These are phyloP conservation scores for Aureobasidium sp. DNA, from an alignment of 2,329 filamentous ascomycete genomes.

Conservation along the genomic window DNA sequence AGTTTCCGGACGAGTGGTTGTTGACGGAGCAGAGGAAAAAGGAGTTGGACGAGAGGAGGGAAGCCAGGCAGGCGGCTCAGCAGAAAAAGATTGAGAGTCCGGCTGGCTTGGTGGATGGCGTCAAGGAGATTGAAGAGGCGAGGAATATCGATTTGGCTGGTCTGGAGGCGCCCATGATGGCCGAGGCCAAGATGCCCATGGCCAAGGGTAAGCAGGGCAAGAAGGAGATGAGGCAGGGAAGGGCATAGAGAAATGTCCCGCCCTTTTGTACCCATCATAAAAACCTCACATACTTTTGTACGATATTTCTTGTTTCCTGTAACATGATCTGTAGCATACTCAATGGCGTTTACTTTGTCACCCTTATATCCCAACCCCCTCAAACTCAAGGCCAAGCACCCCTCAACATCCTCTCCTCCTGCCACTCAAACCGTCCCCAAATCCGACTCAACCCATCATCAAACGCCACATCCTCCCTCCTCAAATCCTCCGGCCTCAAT, in stretches of 20 bases:
- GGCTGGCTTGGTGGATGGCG: constrained; percentile 16
- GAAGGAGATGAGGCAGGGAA: constrained; percentile 19
- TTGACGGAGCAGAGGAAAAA: constrained; percentile 63
- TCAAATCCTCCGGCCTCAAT: constrained; percentile 23
- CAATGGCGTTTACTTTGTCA: no score
- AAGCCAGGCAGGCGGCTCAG: constrained; percentile 49
- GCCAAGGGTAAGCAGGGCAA: constrained; percentile 27
- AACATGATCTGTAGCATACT: no score
- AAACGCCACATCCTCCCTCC: constrained; percentile 20
- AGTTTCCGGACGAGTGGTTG: constrained; percentile 77
- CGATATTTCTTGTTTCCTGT: background rate
- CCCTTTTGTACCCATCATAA: background rate
- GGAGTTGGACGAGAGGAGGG: constrained; percentile 57
- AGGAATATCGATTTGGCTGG: constrained; percentile 22
- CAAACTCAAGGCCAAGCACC: constrained; percentile 18
- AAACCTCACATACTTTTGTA: background rate
- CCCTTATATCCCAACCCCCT: no score
- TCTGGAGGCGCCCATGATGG: constrained; percentile 28
- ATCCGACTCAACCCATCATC: constrained; percentile 21
- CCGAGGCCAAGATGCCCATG: constrained; percentile 25
- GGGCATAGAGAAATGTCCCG: background rate
- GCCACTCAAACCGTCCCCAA: constrained; percentile 21
- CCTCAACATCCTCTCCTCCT: constrained; percentile 20
- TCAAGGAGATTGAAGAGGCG: constrained; percentile 18
- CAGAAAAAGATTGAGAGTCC: constrained; percentile 40